Evolutionary conservation across 2,329 filamentous ascomycete species (phyloP), one percentile per base, ranked within the genome.

Genomic region (Cylindrodendrum hubeiense): DNA sequence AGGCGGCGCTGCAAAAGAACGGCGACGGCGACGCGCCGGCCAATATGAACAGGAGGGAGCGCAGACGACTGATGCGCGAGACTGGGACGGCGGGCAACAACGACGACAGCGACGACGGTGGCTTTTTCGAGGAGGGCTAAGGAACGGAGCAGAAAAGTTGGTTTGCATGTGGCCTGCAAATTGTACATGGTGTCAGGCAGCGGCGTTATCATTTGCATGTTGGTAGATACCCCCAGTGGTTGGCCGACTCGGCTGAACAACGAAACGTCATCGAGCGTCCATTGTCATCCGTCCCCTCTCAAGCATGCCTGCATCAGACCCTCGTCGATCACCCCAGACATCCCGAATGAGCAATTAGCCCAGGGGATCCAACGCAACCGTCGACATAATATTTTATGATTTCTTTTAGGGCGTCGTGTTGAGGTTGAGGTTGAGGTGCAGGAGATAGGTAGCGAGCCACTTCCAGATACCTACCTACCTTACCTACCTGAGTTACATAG

Each of bases 61-160:
- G 77, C 60, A 78, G 76, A 54, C 74, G 74, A 50, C 71, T 76
- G 47, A 79, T 79, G 76, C 78, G 76, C 52, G 74, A 80, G 68
- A 63, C 75, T 41, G 67, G 47, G 19, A 22, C 28, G 71, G 72
- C 74, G 74, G 28, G 69, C 34, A 69, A 79, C 22, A 77, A 79
- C 44, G 82, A 83, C 22, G 82, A 84, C 60, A 86, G 85, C 17
- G 87, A 83, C 57, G 86, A 85, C 22, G 86, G 83, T 10, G 86
- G 87, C 13, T 91, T 90, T 78, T 90, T 90, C 71, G 86, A 89
- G 71, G 65, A 74, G 39, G 59, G 43, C 21, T 71, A 43, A 59
- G 13, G 41, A 59, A 50, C 17, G 46, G 10, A 24, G 33, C 33
- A 10, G 46, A 54, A 30, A 39, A 30, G 28, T 52, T 33, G 22